phyloP scores from a whole-genome alignment of 2,329 filamentous ascomycete genomes.

The Westerdykella ornata region DNA sequence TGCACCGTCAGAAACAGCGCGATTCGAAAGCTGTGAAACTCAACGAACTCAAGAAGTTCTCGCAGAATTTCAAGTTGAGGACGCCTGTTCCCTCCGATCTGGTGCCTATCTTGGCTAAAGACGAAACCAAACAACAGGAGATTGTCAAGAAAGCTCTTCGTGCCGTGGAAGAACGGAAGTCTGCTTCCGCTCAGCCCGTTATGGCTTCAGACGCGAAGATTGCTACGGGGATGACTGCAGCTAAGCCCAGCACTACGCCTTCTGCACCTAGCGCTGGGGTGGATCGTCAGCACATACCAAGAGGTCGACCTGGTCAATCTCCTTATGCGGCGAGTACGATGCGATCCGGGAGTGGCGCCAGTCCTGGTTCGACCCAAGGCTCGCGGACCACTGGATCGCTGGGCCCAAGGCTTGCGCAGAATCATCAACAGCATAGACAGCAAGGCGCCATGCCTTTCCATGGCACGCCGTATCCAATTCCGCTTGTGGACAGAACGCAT shows the following conservation, averaged over 20 bases:
- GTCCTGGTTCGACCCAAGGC: constrained; percentile 40
- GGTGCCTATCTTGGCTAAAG: constrained; percentile 92
- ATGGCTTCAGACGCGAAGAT: constrained; percentile 30
- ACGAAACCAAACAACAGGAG: constrained; percentile 86
- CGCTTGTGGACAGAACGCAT: constrained; percentile 50
- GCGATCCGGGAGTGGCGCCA: constrained; percentile 20
- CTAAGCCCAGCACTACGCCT: constrained; percentile 31
- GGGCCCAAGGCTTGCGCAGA: constrained; percentile 47
- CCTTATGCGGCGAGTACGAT: constrained; percentile 42
- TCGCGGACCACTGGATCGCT: constrained; percentile 42
- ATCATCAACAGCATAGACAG: constrained; percentile 48
- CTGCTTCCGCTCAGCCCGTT: constrained; percentile 35
- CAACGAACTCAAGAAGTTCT: constrained; percentile 92
- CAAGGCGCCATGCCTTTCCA: constrained; percentile 38
- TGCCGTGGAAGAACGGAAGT: constrained; percentile 55
- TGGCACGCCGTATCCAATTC: constrained; percentile 50
- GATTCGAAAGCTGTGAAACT: constrained; percentile 87
- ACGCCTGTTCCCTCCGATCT: constrained; percentile 88
- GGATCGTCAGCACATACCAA: constrained; percentile 45
- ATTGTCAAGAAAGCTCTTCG: constrained; percentile 83
- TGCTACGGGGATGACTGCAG: constrained; percentile 9
- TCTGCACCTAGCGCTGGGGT: constrained; percentile 24
- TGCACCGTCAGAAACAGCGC: constrained; percentile 47
- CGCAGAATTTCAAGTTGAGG: constrained; percentile 85
- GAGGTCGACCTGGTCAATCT: constrained; percentile 36